A percentile compares a stretch with the other conserved stretches of the same genome.
These are phyloP conservation scores for Chrysoporthe puriensis DNA, from an alignment of 2,329 filamentous ascomycete species.

Conservation along the genomic window DNA sequence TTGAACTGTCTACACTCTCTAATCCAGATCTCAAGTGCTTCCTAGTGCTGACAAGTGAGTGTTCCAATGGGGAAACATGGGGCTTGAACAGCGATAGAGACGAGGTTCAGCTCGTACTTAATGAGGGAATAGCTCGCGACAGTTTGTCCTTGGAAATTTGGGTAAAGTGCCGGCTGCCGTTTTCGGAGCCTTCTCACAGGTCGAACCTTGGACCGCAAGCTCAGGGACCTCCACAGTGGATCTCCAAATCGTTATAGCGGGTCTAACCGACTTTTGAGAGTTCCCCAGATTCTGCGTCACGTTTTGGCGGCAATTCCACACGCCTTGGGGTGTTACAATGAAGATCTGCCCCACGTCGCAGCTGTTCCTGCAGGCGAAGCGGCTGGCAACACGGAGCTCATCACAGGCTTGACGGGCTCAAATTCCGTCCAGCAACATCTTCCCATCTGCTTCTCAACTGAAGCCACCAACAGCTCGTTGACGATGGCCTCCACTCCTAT, in stretches of 20 bases:
- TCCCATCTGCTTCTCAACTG: background rate
- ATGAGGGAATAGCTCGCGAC: background rate
- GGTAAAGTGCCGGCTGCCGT: background rate
- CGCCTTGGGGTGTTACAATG: background rate
- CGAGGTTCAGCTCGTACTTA: background rate
- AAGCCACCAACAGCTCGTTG: conserved; percentile 2
- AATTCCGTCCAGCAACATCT: background rate
- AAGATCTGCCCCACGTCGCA: conserved; percentile 14
- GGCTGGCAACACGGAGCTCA: conserved; percentile 3
- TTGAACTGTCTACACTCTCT: too few species aligned
- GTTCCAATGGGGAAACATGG: background rate
- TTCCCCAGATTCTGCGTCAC: conserved; percentile 22
- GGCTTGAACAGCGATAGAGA: background rate
- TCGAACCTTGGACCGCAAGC: conserved; percentile 7
- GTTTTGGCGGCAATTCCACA: background rate
- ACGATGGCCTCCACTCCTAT: conserved; percentile 59
- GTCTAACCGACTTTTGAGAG: conserved; percentile 9
- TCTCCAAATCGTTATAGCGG: background rate
- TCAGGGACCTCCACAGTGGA: background rate
- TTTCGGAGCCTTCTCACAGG: conserved; percentile 17
- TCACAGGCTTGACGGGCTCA: background rate
- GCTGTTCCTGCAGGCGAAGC: conserved; percentile 17
- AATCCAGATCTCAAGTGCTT: background rate
- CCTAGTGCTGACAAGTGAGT: background rate
- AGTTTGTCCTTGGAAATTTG: conserved; percentile 10